These are phyloP conservation scores for Penicillium pulvis DNA, from an alignment of 495 filamentous ascomycete genomes.

Conservation along the genomic window DNA sequence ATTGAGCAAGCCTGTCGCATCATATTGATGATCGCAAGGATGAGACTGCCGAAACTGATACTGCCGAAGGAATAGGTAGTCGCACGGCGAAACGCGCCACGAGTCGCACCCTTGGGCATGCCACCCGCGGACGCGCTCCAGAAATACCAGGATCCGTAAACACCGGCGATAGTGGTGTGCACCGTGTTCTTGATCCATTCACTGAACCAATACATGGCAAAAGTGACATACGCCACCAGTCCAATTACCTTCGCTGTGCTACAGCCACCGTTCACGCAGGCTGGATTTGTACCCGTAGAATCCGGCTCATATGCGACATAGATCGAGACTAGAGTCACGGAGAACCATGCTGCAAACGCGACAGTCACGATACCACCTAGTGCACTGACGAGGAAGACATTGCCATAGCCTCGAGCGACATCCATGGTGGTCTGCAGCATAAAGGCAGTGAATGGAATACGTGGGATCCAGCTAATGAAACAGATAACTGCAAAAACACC, in stretches of 20 bases:
- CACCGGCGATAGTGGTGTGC: conserved; percentile 82
- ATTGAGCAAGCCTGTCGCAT: conserved; percentile 76
- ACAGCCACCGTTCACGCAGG: conserved; percentile 73
- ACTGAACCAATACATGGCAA: conserved; percentile 88
- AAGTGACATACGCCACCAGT: conserved; percentile 81
- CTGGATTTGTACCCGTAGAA: conserved; percentile 52
- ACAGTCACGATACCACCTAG: conserved; percentile 74
- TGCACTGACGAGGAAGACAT: conserved; percentile 83
- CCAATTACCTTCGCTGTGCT: conserved; percentile 77
- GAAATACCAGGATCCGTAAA: conserved; percentile 96
- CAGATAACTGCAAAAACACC: conserved; percentile 77
- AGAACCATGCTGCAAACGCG: conserved; percentile 70
- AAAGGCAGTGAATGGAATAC: conserved; percentile 86
- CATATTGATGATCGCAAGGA: conserved; percentile 87
- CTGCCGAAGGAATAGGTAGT: conserved; percentile 91
- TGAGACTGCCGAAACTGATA: conserved; percentile 79
- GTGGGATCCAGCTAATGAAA: conserved; percentile 79
- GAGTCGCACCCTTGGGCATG: conserved; percentile 73
- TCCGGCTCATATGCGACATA: conserved; percentile 80
- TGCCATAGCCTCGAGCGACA: conserved; percentile 76
- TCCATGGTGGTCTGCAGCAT: conserved; percentile 90
- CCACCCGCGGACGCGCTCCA: conserved; percentile 58
- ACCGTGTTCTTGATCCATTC: conserved; percentile 93
- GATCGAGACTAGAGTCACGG: conserved; percentile 61
- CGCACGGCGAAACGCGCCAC: conserved; percentile 70